Evolutionary conservation across 2,329 filamentous ascomycete species (phyloP), one percentile per base, ranked within the genome.

Genomic region (Paracorniculantispora psalliotae): DNA sequence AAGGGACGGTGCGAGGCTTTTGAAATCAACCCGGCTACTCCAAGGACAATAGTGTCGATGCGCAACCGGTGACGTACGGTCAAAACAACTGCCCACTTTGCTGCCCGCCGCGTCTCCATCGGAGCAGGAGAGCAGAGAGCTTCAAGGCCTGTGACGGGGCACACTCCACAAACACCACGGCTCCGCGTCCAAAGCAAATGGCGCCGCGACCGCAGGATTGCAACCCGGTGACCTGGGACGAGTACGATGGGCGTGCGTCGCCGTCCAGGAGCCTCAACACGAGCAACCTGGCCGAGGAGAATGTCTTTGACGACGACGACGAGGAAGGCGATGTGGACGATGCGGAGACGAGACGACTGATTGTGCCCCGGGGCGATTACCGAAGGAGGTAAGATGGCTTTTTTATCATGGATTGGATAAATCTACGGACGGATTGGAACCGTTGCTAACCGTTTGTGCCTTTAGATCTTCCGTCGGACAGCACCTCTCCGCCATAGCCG

Each of bases 401-500:
- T n/a, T n/a, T n/a, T n/a, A n/a, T n/a, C n/a, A n/a, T n/a, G n/a
- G n/a, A n/a, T n/a, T n/a, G n/a, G n/a, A n/a, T n/a, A n/a, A n/a
- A n/a, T n/a, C n/a, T n/a, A n/a, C n/a, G n/a, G n/a, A n/a, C n/a
- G n/a, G n/a, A n/a, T n/a, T n/a, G n/a, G n/a, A n/a, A n/a, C n/a
- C n/a, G n/a, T n/a, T 41, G 57, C 50, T 51, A 23, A 47, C 37
- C 13, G n/a, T n/a, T 41, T n/a, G 33, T 30, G 28, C 10, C 3
- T 28, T n/a, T 28, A 86, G 84, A 61, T 83, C 83, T n/a, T 87
- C 84, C 7, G 76, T 84, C 41, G 81, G 80, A 33, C 78, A 82
- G 62, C 79, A 80, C 35, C 72, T 90, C 37, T 75, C 81, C 26
- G 77, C 79, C 56, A 70, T 88, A 57, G 79, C 82, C 64, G 87